These are phyloP conservation scores for Chlorella sp. DNA, from an alignment of 139 green algal genomes.

Conservation along the genomic window DNA sequence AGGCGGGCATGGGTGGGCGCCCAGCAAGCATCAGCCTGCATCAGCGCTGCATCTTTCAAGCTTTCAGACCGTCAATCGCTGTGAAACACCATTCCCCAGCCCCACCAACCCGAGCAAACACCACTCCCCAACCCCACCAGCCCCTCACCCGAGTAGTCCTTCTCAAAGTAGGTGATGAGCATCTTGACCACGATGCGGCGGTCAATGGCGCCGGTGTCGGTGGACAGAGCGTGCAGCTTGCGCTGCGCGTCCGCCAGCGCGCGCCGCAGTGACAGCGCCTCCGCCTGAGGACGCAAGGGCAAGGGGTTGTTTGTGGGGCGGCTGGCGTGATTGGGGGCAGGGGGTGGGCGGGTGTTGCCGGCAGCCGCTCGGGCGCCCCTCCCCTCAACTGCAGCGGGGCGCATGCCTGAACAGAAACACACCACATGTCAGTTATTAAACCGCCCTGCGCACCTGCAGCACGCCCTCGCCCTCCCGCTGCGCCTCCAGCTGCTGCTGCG, in stretches of 20 bases:
- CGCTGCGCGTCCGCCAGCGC: conserved; percentile 25
- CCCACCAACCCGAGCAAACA: no score
- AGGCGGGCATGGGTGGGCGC: no score
- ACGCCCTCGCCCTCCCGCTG: conserved; percentile 10
- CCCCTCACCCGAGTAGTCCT: conserved; percentile 3
- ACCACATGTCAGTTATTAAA: not conserved
- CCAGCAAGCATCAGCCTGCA: no score
- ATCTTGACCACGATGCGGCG: conserved; percentile 49
- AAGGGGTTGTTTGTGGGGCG: not conserved
- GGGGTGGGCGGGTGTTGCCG: not conserved
- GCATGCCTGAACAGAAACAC: no score
- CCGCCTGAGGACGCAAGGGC: not conserved
- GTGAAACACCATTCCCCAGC: no score
- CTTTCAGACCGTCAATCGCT: no score
- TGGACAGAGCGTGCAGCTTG: conserved; percentile 29
- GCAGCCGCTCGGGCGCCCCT: no score
- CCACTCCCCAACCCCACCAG: no score
- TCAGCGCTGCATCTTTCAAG: no score
- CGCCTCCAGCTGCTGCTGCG: conserved; percentile 8
- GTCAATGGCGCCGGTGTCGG: conserved; percentile 41
- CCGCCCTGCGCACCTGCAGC: conserved; percentile 14
- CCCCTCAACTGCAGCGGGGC: not conserved
- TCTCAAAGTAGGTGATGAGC: conserved; percentile 42
- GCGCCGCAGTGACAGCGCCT: conserved; percentile 14
- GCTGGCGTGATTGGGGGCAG: no score